phyloP scores from a whole-genome alignment of 768 basidiomycete species.

The Mycena rebaudengoi region DNA sequence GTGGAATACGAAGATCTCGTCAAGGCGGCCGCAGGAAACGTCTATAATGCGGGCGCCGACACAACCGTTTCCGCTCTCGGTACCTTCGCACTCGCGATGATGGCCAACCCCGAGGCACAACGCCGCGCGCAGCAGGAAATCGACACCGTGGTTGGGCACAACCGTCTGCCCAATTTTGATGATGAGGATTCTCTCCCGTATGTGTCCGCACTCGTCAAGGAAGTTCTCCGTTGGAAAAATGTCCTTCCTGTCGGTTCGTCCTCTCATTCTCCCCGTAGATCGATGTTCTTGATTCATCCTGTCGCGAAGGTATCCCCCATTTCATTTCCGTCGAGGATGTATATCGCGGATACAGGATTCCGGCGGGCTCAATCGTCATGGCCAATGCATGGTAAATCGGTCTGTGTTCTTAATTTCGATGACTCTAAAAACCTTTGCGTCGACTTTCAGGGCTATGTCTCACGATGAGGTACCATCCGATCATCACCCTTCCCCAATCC shows the following conservation, averaged over 20 bases:
- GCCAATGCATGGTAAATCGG: constrained; percentile 37
- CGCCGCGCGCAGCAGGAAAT: constrained; percentile 46
- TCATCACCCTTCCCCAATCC: constrained; percentile 28
- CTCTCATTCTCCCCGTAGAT: neutral
- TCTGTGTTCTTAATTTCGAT: neutral
- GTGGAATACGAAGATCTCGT: neutral
- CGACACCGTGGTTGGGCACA: constrained; percentile 42
- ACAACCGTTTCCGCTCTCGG: constrained; percentile 43
- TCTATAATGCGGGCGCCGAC: constrained; percentile 38
- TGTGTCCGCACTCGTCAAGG: constrained; percentile 44
- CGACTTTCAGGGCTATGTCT: constrained; percentile 10
- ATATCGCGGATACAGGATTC: constrained; percentile 38
- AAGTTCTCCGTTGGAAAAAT: constrained; percentile 43
- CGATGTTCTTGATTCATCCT: neutral
- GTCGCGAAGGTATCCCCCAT: constrained; percentile 5
- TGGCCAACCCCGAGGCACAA: constrained; percentile 44
- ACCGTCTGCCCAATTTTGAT: constrained; percentile 42
- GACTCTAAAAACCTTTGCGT: neutral
- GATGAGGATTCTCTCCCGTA: constrained; percentile 44
- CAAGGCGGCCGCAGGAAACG: neutral
- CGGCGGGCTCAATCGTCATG: constrained; percentile 38
- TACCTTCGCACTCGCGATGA: constrained; percentile 47
- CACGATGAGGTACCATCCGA: constrained; percentile 9
- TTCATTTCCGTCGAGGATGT: constrained; percentile 29
- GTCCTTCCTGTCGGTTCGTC: constrained; percentile 25